These are phyloP conservation scores for Calocybe cyanea DNA, from an alignment of 768 basidiomycete species.

Conservation along the genomic window DNA sequence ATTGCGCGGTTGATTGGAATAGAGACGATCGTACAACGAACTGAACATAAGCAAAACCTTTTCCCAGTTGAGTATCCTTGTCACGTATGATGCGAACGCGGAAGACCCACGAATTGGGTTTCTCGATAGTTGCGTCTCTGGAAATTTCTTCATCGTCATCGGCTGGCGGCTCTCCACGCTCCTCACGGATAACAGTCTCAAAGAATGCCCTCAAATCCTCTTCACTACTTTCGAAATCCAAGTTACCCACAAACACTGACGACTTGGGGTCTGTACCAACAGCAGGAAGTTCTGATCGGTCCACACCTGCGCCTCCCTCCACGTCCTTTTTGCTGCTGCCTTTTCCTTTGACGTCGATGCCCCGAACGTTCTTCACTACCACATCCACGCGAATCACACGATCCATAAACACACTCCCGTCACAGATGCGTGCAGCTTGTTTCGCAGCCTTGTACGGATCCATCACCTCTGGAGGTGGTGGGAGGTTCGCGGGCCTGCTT, in stretches of 20 bases:
- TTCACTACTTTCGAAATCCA: slow-evolving; percentile 90
- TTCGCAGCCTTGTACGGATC: slow-evolving; percentile 71
- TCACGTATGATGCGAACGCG: slow-evolving; percentile 89
- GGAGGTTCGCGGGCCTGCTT: slow-evolving; percentile 44
- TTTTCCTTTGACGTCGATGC: slow-evolving; percentile 1
- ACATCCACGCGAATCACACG: slow-evolving; percentile 78
- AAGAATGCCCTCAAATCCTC: slow-evolving; percentile 87
- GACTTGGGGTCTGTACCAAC: slow-evolving; percentile 66
- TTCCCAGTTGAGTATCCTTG: slow-evolving; percentile 88
- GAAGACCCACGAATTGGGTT: slow-evolving; percentile 61
- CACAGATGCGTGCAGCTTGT: slow-evolving; percentile 51
- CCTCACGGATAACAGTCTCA: slow-evolving; percentile 67
- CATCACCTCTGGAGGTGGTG: slow-evolving; percentile 45
- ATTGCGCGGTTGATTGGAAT: neutral
- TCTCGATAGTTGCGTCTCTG: slow-evolving; percentile 28
- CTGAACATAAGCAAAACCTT: slow-evolving; percentile 93
- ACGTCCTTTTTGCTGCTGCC: neutral
- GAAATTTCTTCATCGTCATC: slow-evolving; percentile 22
- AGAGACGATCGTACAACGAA: slow-evolving; percentile 57
- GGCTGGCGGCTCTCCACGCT: slow-evolving; percentile 56
- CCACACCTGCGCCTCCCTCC: slow-evolving; percentile 12
- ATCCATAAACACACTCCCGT: slow-evolving; percentile 73
- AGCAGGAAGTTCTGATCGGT: slow-evolving; percentile 19
- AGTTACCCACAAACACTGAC: slow-evolving; percentile 86
- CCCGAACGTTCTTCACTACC: slow-evolving; percentile 30